These are phyloP conservation scores for Alternaria angustiovoidea DNA, from an alignment of 2,329 filamentous ascomycete genomes.

Conservation along the genomic window DNA sequence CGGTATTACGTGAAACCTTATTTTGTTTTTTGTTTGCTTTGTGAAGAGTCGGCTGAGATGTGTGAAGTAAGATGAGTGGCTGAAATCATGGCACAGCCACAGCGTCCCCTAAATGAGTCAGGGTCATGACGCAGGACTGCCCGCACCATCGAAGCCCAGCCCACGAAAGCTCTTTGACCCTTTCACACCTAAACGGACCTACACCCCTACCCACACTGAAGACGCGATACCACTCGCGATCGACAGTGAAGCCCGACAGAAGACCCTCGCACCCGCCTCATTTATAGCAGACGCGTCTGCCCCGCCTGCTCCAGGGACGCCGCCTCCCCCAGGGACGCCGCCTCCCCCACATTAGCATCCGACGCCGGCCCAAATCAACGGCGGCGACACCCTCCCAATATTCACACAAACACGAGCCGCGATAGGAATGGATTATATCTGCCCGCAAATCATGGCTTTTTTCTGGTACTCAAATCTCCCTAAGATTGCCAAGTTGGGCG, in stretches of 20 bases:
- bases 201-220: conserved; percentile 18
- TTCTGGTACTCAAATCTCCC: conserved; percentile 33
- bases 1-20: not conserved
- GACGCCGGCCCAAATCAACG: conserved; percentile 16
- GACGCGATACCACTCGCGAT: conserved; percentile 15
- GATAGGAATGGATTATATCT: conserved; percentile 30
- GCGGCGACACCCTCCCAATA: conserved; percentile 11
- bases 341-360: conserved; percentile 27
- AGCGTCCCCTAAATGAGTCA: conserved; percentile 22
- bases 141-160: conserved; percentile 14
- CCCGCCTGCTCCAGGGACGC: conserved; percentile 18
- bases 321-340: conserved; percentile 21
- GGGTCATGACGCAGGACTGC: conserved; percentile 14
- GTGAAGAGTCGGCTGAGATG: not conserved
- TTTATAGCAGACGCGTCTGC: conserved; percentile 24
- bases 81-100: conserved; percentile 3
- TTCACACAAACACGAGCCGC: conserved; percentile 12
- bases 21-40: not conserved
- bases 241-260: conserved; percentile 11
- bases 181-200: conserved; percentile 13
- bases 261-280: conserved; percentile 16
- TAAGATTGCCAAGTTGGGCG: conserved; percentile 33
- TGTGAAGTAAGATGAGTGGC: not conserved
- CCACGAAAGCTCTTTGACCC: conserved; percentile 10
- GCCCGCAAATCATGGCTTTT: conserved; percentile 36